A percentile compares a stretch with the other conserved stretches of the same genome.
Evolutionary conservation across 2,329 filamentous ascomycete genomes (phyloP).

Genomic region (Scleromitrula shiraiana): DNA sequence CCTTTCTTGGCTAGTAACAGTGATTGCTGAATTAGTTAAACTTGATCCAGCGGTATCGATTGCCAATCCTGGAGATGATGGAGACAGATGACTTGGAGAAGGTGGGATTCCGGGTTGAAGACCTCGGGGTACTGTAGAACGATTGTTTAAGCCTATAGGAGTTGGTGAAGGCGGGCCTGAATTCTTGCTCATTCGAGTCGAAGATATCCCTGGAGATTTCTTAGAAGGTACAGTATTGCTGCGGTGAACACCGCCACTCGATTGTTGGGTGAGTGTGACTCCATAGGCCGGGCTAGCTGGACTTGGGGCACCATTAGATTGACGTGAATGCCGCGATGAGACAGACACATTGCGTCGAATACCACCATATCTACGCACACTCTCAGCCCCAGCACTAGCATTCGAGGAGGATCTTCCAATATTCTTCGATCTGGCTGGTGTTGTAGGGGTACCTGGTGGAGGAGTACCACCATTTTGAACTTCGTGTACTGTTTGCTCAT

Average conservation of each 20-base stretch:
- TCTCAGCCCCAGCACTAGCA: constrained; percentile 82
- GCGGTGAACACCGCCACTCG: constrained; percentile 53
- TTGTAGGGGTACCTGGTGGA: constrained; percentile 40
- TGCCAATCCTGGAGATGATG: constrained; percentile 19
- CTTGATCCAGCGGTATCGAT: constrained; percentile 17
- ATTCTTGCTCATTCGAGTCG: constrained; percentile 56
- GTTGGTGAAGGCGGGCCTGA: constrained; percentile 40
- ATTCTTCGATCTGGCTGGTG: constrained; percentile 45
- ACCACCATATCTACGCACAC: constrained; percentile 70
- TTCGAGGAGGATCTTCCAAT: constrained; percentile 74
- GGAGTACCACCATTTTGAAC: constrained; percentile 62
- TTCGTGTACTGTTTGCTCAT: constrained; percentile 60
- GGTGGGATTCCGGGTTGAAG: constrained; percentile 17
- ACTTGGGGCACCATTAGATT: constrained; percentile 63
- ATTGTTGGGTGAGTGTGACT: constrained; percentile 46
- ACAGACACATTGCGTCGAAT: constrained; percentile 85
- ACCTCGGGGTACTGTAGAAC: constrained; percentile 18
- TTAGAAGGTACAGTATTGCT: constrained; percentile 95
- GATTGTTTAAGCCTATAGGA: constrained; percentile 19
- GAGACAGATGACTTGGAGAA: constrained; percentile 14
- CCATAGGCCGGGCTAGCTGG: constrained; percentile 55
- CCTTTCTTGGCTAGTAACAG: constrained; percentile 40
- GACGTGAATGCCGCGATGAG: constrained; percentile 77
- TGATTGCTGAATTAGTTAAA: constrained; percentile 19
- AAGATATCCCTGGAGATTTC: constrained; percentile 64